These are phyloP conservation scores for Luvunga scandens DNA, from an alignment of 345 rosid species.

Conservation along the genomic window DNA sequence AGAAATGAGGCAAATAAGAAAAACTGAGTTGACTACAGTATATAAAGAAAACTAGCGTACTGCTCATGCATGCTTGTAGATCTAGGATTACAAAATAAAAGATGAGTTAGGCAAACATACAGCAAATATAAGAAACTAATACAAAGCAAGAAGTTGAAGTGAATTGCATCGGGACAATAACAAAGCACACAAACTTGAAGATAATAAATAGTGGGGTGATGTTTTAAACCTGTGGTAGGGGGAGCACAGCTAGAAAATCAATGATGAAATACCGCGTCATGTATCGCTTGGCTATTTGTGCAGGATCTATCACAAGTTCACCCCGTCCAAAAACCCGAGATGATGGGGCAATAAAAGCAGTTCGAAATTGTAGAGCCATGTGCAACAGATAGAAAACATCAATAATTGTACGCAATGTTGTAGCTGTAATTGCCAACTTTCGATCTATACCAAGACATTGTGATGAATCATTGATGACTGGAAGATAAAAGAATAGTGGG, in stretches of 20 bases:
- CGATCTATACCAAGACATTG: constrained; percentile 75
- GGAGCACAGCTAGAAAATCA: constrained; percentile 85
- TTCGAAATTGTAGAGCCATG: constrained; percentile 92
- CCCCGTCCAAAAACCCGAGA: constrained; percentile 98
- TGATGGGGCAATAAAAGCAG: constrained; percentile 95
- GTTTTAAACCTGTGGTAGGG: constrained; percentile 81
- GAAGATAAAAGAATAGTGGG: constrained; percentile 90
- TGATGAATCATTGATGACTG: constrained; percentile 46
- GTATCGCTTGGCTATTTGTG: constrained; percentile 88
- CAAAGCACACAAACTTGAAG: constrained; percentile 7
- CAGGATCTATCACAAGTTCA: constrained; percentile 90
- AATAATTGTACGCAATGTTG: constrained; percentile 69
- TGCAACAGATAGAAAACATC: constrained; percentile 87
- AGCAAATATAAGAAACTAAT: background rate
- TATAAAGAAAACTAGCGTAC: background rate
- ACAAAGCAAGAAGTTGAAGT: constrained; percentile 11
- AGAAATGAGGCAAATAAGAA: background rate
- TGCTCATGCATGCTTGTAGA: background rate
- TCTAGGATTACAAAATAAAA: background rate
- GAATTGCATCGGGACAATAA: background rate
- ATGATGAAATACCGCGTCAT: constrained; percentile 65
- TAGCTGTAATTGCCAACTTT: constrained; percentile 65
- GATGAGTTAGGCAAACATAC: background rate
- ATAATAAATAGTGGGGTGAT: background rate
- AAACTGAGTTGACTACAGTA: background rate